Evolutionary conservation across 2,329 filamentous ascomycete genomes (phyloP), one percentile per base, ranked within the genome.

Genomic region (Emmonsia crescens): DNA sequence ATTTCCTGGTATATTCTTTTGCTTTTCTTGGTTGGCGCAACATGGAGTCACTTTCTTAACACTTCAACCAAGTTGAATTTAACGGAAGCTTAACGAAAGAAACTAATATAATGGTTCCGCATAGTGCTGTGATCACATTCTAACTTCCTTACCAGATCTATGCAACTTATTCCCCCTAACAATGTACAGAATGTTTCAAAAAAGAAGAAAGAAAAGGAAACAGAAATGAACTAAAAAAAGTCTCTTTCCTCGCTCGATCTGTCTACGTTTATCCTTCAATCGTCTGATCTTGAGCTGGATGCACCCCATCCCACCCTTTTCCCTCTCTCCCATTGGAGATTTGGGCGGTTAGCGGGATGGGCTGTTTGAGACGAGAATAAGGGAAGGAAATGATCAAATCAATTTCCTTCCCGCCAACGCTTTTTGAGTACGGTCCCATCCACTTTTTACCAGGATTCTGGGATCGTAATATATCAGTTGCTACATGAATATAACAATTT

Each of bases 171-270:
- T n/a, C 21, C 21, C 12, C 12, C 19, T 33, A 38, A n/a, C 54
- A 33, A 56, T 27, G n/a, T 16, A 21, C 8, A 33, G 9, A 16
- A 44, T 31, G 21, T 40, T 59, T 38, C 19, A 2, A 31, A 33
- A 16, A n/a, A 16, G 8, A n/a, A 33, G 12, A 24, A 24, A 14
- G 24, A 36, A 57, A 16, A 29, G 42, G 8, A 27, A 52, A n/a
- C n/a, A n/a, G n/a, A n/a, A n/a, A n/a, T n/a, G n/a, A n/a, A n/a
- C n/a, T n/a, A 59, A 42, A 49, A n/a, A 38, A 59, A 44, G 78
- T 80, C 78, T 79, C 77, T 77, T 77, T 71, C 78, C 78, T 80
- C 76, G 78, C 78, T 80, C 78, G 78, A 70, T 78, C 75, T 72
- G 68, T 68, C n/a, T 58, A 61, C 59, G 49, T 61, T 62, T 60